Evolutionary conservation across 441 rosid species (phyloP).

Genomic region (Erodium chrysanthum): DNA sequence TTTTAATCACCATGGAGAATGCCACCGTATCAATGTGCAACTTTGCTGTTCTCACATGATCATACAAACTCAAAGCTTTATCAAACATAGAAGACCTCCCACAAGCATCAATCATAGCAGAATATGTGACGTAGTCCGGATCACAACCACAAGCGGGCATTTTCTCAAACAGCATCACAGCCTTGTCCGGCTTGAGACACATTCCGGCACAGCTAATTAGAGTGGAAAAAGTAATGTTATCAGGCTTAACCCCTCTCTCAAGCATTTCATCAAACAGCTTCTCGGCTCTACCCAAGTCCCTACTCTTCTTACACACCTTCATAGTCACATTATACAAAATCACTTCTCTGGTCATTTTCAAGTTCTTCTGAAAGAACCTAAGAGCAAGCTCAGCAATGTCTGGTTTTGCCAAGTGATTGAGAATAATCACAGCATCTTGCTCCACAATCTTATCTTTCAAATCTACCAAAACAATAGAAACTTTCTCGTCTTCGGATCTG

Average conservation of each 20-base stretch:
- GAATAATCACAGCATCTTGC: not conserved
- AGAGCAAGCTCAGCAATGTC: not conserved
- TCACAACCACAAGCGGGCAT: not conserved
- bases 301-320: not conserved
- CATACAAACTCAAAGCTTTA: not conserved
- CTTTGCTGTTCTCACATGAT: not conserved
- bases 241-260: not conserved
- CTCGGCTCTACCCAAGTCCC: not conserved
- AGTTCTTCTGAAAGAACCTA: not conserved
- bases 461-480: not conserved
- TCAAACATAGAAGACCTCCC: not conserved
- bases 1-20: not conserved
- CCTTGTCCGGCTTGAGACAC: not conserved
- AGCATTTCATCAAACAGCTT: constrained; percentile 1
- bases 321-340: not conserved
- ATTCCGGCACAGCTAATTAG: not conserved
- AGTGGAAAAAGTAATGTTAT: not conserved
- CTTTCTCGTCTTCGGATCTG: not conserved
- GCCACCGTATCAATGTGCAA: not conserved
- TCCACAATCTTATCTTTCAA: not conserved
- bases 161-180: not conserved
- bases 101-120: not conserved
- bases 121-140: not conserved
- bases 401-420: not conserved
- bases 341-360: not conserved